Conservation (phyloP, 1,139 yeast genomes). For the Pichiaceae sp. region DNA sequence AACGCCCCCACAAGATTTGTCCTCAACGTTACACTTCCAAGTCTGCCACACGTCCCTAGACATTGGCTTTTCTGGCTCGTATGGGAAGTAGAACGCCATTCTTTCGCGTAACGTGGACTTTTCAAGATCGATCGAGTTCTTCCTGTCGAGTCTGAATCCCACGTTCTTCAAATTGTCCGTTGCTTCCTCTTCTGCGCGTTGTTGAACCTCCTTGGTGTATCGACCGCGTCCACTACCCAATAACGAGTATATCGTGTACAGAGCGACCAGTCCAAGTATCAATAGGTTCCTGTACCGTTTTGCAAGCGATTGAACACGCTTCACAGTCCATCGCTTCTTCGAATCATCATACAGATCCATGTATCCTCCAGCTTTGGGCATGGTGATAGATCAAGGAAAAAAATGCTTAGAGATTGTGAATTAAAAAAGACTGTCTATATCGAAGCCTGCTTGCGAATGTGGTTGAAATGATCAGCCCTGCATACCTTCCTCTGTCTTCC, state of each 20-base stretch:
- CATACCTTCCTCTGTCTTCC: constrained; percentile 55
- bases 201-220: not conserved
- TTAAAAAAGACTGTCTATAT: too few species aligned
- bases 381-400: too few species aligned
- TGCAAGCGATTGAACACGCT: not conserved
- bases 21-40: constrained; percentile 63
- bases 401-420: too few species aligned
- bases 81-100: constrained; percentile 63
- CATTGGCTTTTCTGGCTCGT: constrained; percentile 37
- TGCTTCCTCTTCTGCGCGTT: constrained; percentile 18
- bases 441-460: too few species aligned
- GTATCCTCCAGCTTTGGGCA: too few species aligned
- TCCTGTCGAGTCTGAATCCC: constrained; percentile 27
- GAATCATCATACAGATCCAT: constrained; percentile 4
- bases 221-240: not conserved
- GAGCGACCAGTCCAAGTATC: not conserved
- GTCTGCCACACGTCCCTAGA: constrained; percentile 84
- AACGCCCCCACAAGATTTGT: constrained; percentile 42
- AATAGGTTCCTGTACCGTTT: constrained; percentile 1
- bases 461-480: too few species aligned
- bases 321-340: not conserved
- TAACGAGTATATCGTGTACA: constrained; percentile 1
- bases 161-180: constrained; percentile 29
- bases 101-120: constrained; percentile 42
- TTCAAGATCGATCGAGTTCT: constrained; percentile 22